Conservation (phyloP, 805 yeast species). For the Candida easanensis region DNA sequence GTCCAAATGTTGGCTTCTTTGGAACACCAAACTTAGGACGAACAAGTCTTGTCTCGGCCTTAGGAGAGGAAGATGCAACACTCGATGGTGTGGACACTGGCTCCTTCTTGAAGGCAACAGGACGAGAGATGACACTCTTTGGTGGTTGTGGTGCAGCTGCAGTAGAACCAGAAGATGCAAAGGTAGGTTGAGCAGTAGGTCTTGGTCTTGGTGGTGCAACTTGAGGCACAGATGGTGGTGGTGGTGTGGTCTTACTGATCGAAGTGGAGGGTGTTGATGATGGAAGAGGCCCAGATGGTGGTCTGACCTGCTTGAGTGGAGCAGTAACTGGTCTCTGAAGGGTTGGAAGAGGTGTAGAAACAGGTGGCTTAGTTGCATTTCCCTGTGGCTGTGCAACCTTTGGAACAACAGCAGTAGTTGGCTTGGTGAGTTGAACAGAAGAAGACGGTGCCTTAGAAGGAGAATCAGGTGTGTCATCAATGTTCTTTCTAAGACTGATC, state of each 20-base stretch:
- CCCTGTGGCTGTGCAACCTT: neutral
- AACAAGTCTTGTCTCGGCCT: slow-evolving; percentile 14
- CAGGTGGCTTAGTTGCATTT: neutral
- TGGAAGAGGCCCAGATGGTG: neutral
- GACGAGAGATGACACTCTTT: slow-evolving; percentile 3
- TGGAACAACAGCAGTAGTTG: neutral
- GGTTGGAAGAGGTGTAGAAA: neutral
- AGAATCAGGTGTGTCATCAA: neutral
- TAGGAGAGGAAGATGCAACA: slow-evolving; percentile 1
- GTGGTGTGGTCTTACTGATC: neutral
- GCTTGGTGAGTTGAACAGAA: neutral
- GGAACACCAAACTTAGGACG: slow-evolving; percentile 28
- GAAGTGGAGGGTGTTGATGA: neutral
- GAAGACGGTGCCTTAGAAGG: neutral
- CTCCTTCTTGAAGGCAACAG: slow-evolving; percentile 15
- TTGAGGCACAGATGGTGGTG: slow-evolving; percentile 1
- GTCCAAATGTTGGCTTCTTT: slow-evolving; percentile 26
- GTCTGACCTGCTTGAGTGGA: neutral
- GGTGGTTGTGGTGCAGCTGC: slow-evolving; percentile 1
- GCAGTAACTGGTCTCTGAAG: neutral
- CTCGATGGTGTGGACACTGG: neutral
- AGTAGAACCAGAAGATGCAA: neutral
- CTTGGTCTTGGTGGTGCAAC: neutral
- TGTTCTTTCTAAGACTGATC: slow-evolving; percentile 16
- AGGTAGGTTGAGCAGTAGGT: no score